phyloP scores from a whole-genome alignment of 75 land plant genomes.

The Pseudotsuga menziesii region DNA sequence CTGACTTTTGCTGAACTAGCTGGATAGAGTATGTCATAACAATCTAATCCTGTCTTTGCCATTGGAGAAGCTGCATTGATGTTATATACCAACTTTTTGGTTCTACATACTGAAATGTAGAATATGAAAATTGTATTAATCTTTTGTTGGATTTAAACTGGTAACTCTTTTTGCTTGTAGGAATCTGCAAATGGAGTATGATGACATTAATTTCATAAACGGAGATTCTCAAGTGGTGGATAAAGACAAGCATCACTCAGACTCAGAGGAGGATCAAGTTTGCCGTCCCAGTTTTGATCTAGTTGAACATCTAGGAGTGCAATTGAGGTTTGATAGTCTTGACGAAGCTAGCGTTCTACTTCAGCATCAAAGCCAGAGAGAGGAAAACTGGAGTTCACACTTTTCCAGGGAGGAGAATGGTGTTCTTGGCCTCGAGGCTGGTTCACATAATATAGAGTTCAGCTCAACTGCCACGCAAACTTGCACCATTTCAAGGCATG shows the following conservation, averaged over 20 bases:
- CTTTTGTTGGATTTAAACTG: background rate
- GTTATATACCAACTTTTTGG: background rate
- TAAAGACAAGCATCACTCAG: conserved; percentile 36
- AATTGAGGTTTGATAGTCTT: conserved; percentile 60
- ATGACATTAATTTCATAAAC: conserved; percentile 53
- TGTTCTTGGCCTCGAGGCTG: conserved; percentile 7
- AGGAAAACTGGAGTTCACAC: conserved; percentile 57
- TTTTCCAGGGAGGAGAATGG: conserved; percentile 39
- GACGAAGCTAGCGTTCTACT: conserved; percentile 55
- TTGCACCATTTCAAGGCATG: conserved; percentile 43
- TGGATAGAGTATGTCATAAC: too few species aligned
- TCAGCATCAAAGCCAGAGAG: conserved; percentile 45
- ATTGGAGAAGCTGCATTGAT: too few species aligned
- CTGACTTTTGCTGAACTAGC: too few species aligned
- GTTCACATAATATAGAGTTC: conserved; percentile 39
- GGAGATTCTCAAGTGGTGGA: conserved; percentile 49
- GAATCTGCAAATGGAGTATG: conserved; percentile 66
- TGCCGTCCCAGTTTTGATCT: conserved; percentile 59
- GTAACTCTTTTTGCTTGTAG: conserved; percentile 20
- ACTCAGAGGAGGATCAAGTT: conserved; percentile 36
- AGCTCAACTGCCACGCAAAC: conserved; percentile 42
- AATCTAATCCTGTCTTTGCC: too few species aligned
- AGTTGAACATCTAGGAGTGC: conserved; percentile 55
- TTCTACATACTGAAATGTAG: background rate
- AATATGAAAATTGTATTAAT: background rate